Base-by-base conservation (phyloP, 176 grass and related monocot species). In the Tillandsia fasciculata region DNA sequence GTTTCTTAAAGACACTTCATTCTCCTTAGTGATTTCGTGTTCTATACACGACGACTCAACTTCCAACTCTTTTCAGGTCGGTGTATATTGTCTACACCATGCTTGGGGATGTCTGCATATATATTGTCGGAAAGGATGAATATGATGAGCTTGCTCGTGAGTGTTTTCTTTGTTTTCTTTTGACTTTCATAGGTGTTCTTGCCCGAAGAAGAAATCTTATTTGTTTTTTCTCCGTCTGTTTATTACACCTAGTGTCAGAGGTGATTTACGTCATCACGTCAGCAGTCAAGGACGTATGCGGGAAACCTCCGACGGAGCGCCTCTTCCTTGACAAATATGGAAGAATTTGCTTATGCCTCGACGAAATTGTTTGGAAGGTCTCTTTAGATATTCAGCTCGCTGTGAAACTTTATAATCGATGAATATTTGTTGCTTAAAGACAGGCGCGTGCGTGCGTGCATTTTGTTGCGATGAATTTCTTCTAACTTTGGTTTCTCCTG, bases 51-150 rank as follows among this genome's bases (percentile, higher is more conserved):
- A 6, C 22, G 26, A 26, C 49, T 27, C n/a, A 77, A 59, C 26
- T 61, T 26, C 28, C 15, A 2, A 61, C 14, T 49, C 33, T 22
- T 61, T 61, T 69, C 77, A 97, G 94, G 74, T 97, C 94, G 0
- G 94, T 97, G 12, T 92, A 86, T 61, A 87, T 97, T 75, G 94
- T 97, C 11, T 97, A 97, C 68, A 92, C 89, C 26, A 79, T 85
- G 73, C 78, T 92, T 58, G 94, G 94, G 12, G 94, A 97, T 66
- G 82, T 97, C 53, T 92, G 86, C 79, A 70, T 97, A 63, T 92
- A 92, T 79, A 76, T 92, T 64, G 89, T 97, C 67, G 94, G 94
- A 59, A 97, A 97, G 77, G 93, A 97, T 90, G 93, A 97, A 70
- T 97, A 97, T 9, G 93, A 97, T 7, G 93, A 97, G 53, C 93